Evolutionary conservation across 2,329 filamentous ascomycete genomes (phyloP).

Genomic region (Cryphonectria parasitica): DNA sequence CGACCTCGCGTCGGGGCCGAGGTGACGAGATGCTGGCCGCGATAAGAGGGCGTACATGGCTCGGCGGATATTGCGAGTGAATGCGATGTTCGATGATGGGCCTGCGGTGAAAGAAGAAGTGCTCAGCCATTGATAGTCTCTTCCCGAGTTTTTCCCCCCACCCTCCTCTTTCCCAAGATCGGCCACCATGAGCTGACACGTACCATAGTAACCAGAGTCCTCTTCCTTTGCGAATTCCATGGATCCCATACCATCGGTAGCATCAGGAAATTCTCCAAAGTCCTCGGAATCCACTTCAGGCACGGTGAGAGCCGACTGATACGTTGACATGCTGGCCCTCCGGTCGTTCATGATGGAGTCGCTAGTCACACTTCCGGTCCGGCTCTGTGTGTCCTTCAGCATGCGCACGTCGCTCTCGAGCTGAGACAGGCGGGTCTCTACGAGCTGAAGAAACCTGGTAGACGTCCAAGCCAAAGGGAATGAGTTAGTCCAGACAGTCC

Average conservation of each 20-base stretch:
- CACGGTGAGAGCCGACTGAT: conserved; percentile 21
- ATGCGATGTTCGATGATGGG: conserved; percentile 35
- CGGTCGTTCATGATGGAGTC: conserved; percentile 12
- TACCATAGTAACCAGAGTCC: conserved; percentile 34
- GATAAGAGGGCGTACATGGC: conserved; percentile 28
- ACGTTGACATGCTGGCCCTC: conserved; percentile 13
- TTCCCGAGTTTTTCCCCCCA: neutral
- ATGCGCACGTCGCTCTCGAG: conserved; percentile 26
- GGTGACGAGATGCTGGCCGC: conserved; percentile 3
- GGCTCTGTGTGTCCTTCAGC: conserved; percentile 21
- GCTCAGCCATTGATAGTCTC: neutral
- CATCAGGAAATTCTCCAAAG: conserved; percentile 20
- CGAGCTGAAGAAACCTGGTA: conserved; percentile 25
- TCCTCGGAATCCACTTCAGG: conserved; percentile 39
- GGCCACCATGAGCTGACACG: neutral
- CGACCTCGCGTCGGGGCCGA: neutral
- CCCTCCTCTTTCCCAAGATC: neutral
- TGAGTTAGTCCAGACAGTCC: too few species aligned
- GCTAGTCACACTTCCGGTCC: conserved; percentile 16
- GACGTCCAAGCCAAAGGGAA: neutral
- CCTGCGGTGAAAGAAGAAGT: conserved; percentile 10
- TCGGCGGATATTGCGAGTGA: conserved; percentile 32
- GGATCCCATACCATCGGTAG: conserved; percentile 33
- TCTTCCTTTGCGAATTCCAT: conserved; percentile 33
- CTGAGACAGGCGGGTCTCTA: conserved; percentile 25